Evolutionary conservation across 1,284 basidiomycete genomes (phyloP), one percentile per base, ranked within the genome.

Genomic region (Cerioporus squamosus): DNA sequence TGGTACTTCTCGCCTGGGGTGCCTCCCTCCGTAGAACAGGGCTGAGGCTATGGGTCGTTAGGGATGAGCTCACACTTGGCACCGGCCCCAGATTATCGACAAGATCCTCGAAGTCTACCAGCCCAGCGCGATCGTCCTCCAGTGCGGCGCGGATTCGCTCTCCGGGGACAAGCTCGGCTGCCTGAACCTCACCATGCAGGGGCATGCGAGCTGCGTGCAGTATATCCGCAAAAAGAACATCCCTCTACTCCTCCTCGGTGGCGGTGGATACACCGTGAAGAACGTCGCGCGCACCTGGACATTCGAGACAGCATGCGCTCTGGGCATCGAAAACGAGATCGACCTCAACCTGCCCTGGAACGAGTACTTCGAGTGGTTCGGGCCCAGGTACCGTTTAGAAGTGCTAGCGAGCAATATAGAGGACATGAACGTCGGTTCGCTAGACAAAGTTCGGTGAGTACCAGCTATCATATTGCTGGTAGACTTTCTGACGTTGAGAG

Each of bases 341-440:
- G 86, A 93, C 65, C 84, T 86, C 36, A 89, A 93, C 68, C 73
- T 99, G 59, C 97, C 97, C 0, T 98, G 93, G 86, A 97, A 94
- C 74, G 91, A 96, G 68, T 98, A 96, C 74, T 94, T 98, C 72
- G 96, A 98, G 72, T 99, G 96, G 88, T 99, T 96, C 73, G 97
- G 96, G 0, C 97, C 97, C 4, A 83, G 95, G 55, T 99, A 97
- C 77, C 85, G 96, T 64, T 81, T 99, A 26, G 95, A 98, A 68
- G 96, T 99, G 2, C 83, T 88, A 12, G 83, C 82, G 55, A 98
- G 91, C 64, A 98, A 98, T 70, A 96, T 97, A 90, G 95, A 97
- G 57, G 95, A 99, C 73, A 78, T 94, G 70, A 99, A 99, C 72
- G 76, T 90, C 57, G 84, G 82, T 0, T 94, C 93, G 43, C 75